These are phyloP conservation scores for Cercospora zeina DNA, from an alignment of 2,329 filamentous ascomycete genomes.

Conservation along the genomic window DNA sequence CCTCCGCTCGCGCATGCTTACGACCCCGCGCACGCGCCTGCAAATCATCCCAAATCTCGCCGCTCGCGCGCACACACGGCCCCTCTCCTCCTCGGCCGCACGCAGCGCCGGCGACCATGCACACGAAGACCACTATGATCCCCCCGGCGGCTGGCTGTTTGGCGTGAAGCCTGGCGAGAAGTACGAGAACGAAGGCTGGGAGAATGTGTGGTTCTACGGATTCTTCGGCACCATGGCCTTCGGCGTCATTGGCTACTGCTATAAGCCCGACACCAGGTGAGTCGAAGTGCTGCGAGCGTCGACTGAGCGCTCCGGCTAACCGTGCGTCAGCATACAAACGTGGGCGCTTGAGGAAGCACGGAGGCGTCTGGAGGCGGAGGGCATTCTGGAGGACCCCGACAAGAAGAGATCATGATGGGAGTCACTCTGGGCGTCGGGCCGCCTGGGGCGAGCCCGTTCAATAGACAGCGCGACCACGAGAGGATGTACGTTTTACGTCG, in stretches of 20 bases:
- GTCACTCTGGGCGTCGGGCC: not conserved
- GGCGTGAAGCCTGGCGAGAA: constrained; percentile 94
- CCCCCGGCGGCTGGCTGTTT: constrained; percentile 88
- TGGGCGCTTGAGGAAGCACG: constrained; percentile 98
- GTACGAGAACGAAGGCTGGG: constrained; percentile 95
- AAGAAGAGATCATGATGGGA: constrained; percentile 28
- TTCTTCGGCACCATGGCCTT: constrained; percentile 76
- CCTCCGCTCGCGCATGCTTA: constrained; percentile 37
- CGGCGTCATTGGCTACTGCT: constrained; percentile 79
- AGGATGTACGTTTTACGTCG: constrained; percentile 24
- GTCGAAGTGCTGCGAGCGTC: constrained; percentile 39
- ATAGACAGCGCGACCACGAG: not conserved
- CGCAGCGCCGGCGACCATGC: constrained; percentile 57
- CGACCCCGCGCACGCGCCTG: constrained; percentile 36
- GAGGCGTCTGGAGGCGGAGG: constrained; percentile 91
- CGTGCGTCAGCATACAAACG: constrained; percentile 79
- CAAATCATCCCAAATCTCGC: constrained; percentile 38
- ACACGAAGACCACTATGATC: constrained; percentile 80
- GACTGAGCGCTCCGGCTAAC: constrained; percentile 14
- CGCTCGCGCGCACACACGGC: constrained; percentile 34
- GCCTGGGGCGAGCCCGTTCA: not conserved
- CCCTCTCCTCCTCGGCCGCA: constrained; percentile 38
- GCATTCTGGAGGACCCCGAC: constrained; percentile 79
- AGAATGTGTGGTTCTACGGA: constrained; percentile 79
- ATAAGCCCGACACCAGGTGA: constrained; percentile 98